Evolutionary conservation across 768 basidiomycete genomes (phyloP).

Genomic region (Tricholoma flavovirens): DNA sequence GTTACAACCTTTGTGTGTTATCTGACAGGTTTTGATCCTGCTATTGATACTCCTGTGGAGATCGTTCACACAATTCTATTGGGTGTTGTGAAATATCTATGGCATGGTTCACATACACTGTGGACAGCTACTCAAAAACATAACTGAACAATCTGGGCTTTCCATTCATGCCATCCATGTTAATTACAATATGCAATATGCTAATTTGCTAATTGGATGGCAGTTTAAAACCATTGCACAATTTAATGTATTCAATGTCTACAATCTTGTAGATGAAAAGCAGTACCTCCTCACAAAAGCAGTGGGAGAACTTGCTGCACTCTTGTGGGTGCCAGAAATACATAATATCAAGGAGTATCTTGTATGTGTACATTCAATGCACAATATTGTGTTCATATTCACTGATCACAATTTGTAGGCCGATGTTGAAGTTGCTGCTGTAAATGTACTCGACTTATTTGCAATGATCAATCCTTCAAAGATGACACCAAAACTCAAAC

Average conservation of each 20-base stretch:
- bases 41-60: conserved; percentile 38
- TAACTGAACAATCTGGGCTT: too few species aligned
- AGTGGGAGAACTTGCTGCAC: too few species aligned
- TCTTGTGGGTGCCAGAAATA: too few species aligned
- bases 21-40: conserved; percentile 21
- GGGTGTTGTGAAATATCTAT: too few species aligned
- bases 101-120: too few species aligned
- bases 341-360: conserved; percentile 28
- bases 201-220: too few species aligned
- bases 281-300: too few species aligned
- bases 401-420: conserved; percentile 9
- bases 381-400: not conserved
- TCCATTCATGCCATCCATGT: too few species aligned
- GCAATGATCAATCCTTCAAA: conserved; percentile 28
- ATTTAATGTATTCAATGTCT: conserved; percentile 30
- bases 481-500: conserved; percentile 30
- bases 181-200: too few species aligned
- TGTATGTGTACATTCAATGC: conserved; percentile 19
- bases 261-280: conserved; percentile 22
- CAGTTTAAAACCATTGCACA: conserved; percentile 34
- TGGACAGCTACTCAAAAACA: too few species aligned
- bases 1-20: not conserved
- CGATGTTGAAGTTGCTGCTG: too few species aligned
- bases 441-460: conserved; percentile 32
- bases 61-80: conserved; percentile 40